Base-by-base conservation (phyloP, 345 rosid genomes). In the Rhizophora mangle region DNA sequence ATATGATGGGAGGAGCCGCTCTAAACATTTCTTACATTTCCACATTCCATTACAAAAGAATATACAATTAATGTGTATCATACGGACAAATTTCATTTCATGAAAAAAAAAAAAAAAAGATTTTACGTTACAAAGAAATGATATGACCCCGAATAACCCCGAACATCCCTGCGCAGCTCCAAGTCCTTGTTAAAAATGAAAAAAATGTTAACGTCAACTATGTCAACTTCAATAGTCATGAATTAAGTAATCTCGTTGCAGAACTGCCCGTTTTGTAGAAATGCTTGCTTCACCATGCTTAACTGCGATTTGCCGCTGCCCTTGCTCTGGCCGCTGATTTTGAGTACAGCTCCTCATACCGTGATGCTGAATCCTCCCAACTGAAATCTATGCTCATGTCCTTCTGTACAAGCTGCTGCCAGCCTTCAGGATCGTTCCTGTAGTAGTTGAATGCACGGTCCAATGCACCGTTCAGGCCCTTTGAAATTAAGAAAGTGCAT, bases 371-470 rank as follows among this genome's bases (percentile, higher is more conserved):
- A 74, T 85, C 65, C 62, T 82, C 89, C 99, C 99, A 91, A 71
- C 99, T 88, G 72, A 89, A 95, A 76, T 91, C 96, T 53, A 89
- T 79, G 21, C 39, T 80, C 97, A 95, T 95, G 78, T 74, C 95
- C 83, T 87, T 95, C 65, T 67, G 80, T 63, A 87, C 78, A 21
- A 91, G 96, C 77, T 81, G 74, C 65, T 71, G 72, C 99, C 99
- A 95, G 53, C 77, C 80, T 73, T 81, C 81, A 27, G 70, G 73
- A 65, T 83, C 65, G 21, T 75, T 81, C 73, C 51, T 82, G 82
- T 82, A 89, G 76, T 82, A 88, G 60, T 73, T 79, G 62, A 88
- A 78, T 51, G 97, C 93, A 9, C 96, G 86, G 47, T 86, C 96
- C 82, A 91, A 69, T 15, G 96, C 96, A 60, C 76, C 15, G 76